phyloP scores from a whole-genome alignment of 495 filamentous ascomycete genomes.

The Ramalina intermedia region DNA sequence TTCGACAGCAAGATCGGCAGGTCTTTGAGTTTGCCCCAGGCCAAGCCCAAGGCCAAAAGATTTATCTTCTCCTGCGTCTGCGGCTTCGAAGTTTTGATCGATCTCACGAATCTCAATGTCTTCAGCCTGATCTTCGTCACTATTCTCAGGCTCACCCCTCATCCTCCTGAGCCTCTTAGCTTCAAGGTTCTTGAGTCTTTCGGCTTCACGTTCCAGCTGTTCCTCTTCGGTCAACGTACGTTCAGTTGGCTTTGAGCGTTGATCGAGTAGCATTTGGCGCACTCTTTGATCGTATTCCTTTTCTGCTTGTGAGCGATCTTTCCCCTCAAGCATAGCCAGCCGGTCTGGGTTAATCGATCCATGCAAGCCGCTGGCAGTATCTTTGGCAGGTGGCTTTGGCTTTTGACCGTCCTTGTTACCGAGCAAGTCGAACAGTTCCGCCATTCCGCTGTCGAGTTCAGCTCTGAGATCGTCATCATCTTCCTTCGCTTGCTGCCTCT shows the following conservation, averaged over 20 bases:
- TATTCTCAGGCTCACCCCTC: conserved; percentile 47
- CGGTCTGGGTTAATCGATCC: conserved; percentile 46
- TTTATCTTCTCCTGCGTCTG: conserved; percentile 37
- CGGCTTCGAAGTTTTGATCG: conserved; percentile 26
- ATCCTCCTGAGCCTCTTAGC: conserved; percentile 59
- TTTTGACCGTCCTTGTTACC: conserved; percentile 27
- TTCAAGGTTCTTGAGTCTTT: conserved; percentile 63
- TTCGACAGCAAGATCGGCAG: conserved; percentile 43
- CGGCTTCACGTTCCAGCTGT: conserved; percentile 56
- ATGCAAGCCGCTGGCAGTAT: conserved; percentile 21
- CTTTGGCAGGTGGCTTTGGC: conserved; percentile 22
- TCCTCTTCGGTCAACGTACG: conserved; percentile 88
- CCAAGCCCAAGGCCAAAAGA: conserved; percentile 37
- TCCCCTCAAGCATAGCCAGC: conserved; percentile 42
- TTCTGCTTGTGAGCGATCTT: conserved; percentile 48
- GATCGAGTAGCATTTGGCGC: conserved; percentile 66
- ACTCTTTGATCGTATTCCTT: conserved; percentile 75
- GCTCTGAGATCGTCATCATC: conserved; percentile 86
- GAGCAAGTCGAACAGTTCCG: conserved; percentile 64
- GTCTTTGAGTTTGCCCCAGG: conserved; percentile 16
- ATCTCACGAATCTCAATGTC: conserved; percentile 16
- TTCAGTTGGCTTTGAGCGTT: conserved; percentile 68
- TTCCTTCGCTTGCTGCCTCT: conserved; percentile 84
- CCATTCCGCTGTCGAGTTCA: conserved; percentile 60
- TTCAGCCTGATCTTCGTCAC: conserved; percentile 31